phyloP scores from a whole-genome alignment of 371 early-diverging fungal species.

The Mortierella sp. region DNA sequence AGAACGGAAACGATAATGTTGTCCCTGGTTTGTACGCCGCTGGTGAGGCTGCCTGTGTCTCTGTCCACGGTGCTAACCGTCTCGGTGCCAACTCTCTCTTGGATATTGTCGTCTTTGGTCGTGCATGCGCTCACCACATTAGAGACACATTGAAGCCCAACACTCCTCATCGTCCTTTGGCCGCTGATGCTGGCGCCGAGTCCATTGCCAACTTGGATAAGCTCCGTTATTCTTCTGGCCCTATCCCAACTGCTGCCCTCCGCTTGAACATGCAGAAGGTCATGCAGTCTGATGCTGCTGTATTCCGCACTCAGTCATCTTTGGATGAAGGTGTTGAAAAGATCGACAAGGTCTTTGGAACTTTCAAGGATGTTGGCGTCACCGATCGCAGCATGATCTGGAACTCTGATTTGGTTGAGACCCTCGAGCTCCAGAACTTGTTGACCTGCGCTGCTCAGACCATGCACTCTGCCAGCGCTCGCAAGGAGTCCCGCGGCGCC shows the following conservation, averaged over 20 bases:
- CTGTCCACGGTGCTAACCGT: slow-evolving; percentile 98
- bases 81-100: slow-evolving; percentile 98
- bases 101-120: slow-evolving; percentile 98
- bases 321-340: slow-evolving; percentile 90
- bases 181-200: slow-evolving; percentile 87
- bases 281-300: slow-evolving; percentile 98
- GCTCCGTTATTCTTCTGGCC: slow-evolving; percentile 86
- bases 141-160: slow-evolving; percentile 86
- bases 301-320: slow-evolving; percentile 94
- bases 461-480: slow-evolving; percentile 94
- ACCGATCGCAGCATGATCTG: slow-evolving; percentile 96
- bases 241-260: slow-evolving; percentile 86
- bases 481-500: slow-evolving; percentile 98
- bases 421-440: slow-evolving; percentile 97
- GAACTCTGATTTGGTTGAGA: slow-evolving; percentile 97
- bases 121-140: slow-evolving; percentile 96
- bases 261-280: slow-evolving; percentile 96
- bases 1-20: slow-evolving; percentile 81
- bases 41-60: slow-evolving; percentile 94
- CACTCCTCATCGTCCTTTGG: slow-evolving; percentile 87
- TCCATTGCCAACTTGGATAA: slow-evolving; percentile 95
- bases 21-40: slow-evolving; percentile 97
- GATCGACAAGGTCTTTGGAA: slow-evolving; percentile 87
- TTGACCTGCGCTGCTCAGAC: slow-evolving; percentile 97
- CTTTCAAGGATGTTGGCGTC: slow-evolving; percentile 88